phyloP scores from a whole-genome alignment of 441 rosid species.

The Capsella rubella region DNA sequence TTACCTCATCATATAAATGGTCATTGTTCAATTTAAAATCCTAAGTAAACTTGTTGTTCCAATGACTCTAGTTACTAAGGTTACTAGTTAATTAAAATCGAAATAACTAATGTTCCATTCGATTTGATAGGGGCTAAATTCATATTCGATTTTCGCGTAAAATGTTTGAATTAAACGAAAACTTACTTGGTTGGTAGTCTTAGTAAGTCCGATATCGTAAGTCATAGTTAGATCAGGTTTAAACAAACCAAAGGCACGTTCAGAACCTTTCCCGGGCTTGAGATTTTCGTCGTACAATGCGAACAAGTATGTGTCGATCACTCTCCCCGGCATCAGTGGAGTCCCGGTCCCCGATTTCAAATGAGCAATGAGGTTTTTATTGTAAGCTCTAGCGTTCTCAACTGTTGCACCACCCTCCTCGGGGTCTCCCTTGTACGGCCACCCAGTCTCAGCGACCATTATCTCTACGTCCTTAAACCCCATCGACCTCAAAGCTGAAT shows the following conservation, averaged over 20 bases:
- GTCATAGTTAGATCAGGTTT: constrained; percentile 76
- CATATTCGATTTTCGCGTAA: not conserved
- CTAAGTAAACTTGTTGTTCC: not conserved
- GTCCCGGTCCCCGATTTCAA: constrained; percentile 84
- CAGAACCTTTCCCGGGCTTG: constrained; percentile 83
- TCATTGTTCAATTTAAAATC: not conserved
- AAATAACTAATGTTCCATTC: not conserved
- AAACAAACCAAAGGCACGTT: constrained; percentile 79
- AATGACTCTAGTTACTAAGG: not conserved
- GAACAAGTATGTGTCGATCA: constrained; percentile 84
- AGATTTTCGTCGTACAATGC: constrained; percentile 88
- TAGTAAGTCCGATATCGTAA: constrained; percentile 76
- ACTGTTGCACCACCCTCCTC: constrained; percentile 71
- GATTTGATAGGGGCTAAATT: not conserved
- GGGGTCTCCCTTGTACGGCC: constrained; percentile 92
- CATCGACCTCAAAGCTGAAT: constrained; percentile 65
- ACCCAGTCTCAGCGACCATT: constrained; percentile 92
- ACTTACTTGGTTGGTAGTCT: constrained; percentile 47
- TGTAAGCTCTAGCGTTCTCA: constrained; percentile 88
- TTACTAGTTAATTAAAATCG: no score
- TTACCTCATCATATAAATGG: not conserved
- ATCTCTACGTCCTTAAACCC: constrained; percentile 82
- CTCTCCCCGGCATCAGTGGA: constrained; percentile 89
- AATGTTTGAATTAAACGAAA: not conserved
- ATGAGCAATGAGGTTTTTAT: constrained; percentile 83